Conservation (phyloP, 2,329 filamentous ascomycete genomes). For the Aphanocladium album region DNA sequence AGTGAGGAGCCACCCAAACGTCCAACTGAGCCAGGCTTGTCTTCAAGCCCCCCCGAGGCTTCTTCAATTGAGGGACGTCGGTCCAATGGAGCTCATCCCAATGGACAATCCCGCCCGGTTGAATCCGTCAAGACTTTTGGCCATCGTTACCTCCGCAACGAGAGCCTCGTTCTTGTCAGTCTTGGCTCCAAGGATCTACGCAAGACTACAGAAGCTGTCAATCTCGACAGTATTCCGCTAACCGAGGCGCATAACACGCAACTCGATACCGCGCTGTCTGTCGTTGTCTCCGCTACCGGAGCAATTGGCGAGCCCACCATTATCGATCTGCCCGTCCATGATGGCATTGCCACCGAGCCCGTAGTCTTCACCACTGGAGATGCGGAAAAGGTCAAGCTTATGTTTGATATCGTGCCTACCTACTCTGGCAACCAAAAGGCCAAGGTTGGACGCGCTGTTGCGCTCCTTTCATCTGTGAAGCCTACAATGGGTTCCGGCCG, state of each 20-base stretch:
- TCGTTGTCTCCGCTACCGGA: constrained; percentile 82
- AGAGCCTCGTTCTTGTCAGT: constrained; percentile 87
- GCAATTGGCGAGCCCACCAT: constrained; percentile 82
- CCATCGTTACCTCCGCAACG: constrained; percentile 85
- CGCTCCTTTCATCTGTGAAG: constrained; percentile 79
- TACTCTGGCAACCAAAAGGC: constrained; percentile 87
- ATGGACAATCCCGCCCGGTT: constrained; percentile 45
- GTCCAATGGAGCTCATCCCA: constrained; percentile 41
- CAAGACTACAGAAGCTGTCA: constrained; percentile 74
- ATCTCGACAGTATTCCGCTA: constrained; percentile 81
- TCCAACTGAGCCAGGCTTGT: constrained; percentile 18
- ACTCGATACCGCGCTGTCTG: constrained; percentile 86
- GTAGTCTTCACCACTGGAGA: constrained; percentile 83
- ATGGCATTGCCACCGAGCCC: constrained; percentile 89
- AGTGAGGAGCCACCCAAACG: constrained; percentile 24
- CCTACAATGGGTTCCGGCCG: constrained; percentile 76
- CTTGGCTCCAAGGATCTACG: constrained; percentile 92
- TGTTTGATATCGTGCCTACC: constrained; percentile 94
- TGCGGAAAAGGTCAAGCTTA: constrained; percentile 73
- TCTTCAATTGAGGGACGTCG: constrained; percentile 59
- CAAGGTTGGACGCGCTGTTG: constrained; percentile 84
- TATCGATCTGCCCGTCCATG: constrained; percentile 88
- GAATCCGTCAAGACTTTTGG: constrained; percentile 94
- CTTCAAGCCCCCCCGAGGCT: constrained; percentile 35
- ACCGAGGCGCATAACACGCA: constrained; percentile 86